phyloP scores from a whole-genome alignment of 2,329 filamentous ascomycete species.

The Colletotrichum neosansevieriae region DNA sequence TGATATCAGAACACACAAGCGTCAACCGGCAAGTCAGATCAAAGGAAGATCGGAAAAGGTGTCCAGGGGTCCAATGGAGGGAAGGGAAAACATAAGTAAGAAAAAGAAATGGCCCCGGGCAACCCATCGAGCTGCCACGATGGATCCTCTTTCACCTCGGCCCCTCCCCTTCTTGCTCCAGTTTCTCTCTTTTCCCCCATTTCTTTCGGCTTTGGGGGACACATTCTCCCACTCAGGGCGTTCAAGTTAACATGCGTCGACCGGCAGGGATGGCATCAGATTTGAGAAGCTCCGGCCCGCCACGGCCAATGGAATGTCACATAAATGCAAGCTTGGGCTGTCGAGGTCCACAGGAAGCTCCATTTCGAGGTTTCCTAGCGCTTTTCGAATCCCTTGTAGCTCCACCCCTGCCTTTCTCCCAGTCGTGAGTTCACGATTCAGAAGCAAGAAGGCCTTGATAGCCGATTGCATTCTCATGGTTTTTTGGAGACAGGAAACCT shows the following conservation, averaged over 20 bases:
- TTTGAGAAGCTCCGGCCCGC: constrained; percentile 33
- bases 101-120: constrained; percentile 21
- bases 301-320: constrained; percentile 25
- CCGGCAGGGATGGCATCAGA: constrained; percentile 17
- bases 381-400: constrained; percentile 17
- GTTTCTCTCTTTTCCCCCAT: constrained; percentile 18
- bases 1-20: constrained; percentile 6
- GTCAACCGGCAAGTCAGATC: constrained; percentile 30
- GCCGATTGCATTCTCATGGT: not conserved
- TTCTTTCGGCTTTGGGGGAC: constrained; percentile 20
- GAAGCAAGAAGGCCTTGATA: constrained; percentile 2
- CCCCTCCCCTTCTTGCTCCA: constrained; percentile 22
- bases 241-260: constrained; percentile 34
- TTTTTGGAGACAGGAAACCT: not conserved
- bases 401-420: constrained; percentile 26
- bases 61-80: constrained; percentile 15
- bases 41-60: constrained; percentile 16
- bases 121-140: constrained; percentile 17
- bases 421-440: not conserved
- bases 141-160: constrained; percentile 33
- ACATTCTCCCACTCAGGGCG: constrained; percentile 32
- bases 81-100: constrained; percentile 31
- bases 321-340: constrained; percentile 35
- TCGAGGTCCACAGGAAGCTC: constrained; percentile 35
- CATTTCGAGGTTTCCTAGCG: constrained; percentile 28